Evolutionary conservation across 345 rosid genomes (phyloP), one percentile per base, ranked within the genome.

Genomic region (Draba incana): DNA sequence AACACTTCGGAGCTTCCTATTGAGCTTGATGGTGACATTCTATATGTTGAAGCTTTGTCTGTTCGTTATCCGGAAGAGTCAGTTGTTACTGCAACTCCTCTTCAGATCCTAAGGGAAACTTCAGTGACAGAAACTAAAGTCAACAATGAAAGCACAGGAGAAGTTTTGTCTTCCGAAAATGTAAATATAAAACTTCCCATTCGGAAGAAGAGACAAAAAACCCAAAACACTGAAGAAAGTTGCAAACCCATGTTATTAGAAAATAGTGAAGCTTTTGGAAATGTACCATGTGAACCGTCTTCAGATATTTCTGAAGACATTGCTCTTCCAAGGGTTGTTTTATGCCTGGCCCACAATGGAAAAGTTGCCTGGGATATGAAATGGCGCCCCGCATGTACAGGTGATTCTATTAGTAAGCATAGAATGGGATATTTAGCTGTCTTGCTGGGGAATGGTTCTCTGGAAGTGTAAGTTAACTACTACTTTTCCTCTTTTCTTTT

Each of bases 361-460:
- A 89, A 91, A 83, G 95, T 89, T 74, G 93, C 78, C 23, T 91
- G 96, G 96, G 98, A 94, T 71, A 85, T 89, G 54, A 91, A 94
- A 81, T 94, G 97, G 93, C 79, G 80, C 68, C 97, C 97, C 44
- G 66, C 42, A 60, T 61, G 66, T 77, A 62, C 24, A 41, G 64
- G 75, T 43, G 76, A 79, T 68, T 75, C 84, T 66, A 51, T 69
- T 72, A 78, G 69, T 82, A 75, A 70, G 70, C 85, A 83, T 47
- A 84, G 82, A 57, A 83, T 94, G 92, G 97, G 99, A 14, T 94
- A 84, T 77, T 88, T 94, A 76, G 97, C 96, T 56, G 95, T 89
- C 78, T 62, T 91, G 79, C 86, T 91, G 15, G 99, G 98, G 72
- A 85, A 85, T 74, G 98, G 99, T 72, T 87, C 93, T 50, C 56